Conservation (phyloP, 768 basidiomycete species). For the Cystofilobasidium macerans region DNA sequence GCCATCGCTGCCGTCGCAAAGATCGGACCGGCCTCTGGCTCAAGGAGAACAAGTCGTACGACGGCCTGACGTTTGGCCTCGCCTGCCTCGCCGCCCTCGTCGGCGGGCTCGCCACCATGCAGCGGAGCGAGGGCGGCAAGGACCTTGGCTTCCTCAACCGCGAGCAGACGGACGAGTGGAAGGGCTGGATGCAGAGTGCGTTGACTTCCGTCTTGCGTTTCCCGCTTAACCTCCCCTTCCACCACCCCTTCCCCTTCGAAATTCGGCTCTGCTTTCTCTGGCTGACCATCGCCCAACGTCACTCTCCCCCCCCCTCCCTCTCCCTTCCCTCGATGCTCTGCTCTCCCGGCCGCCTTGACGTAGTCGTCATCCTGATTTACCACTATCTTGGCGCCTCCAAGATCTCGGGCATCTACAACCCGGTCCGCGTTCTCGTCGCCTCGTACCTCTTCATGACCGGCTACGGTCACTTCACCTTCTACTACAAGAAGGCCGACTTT, state of each 20-base stretch:
- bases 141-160: constrained; percentile 81
- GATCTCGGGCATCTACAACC: constrained; percentile 85
- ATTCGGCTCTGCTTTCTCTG: too few species aligned
- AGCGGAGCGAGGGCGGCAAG: constrained; percentile 53
- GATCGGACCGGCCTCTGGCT: constrained; percentile 80
- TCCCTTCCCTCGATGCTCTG: not conserved
- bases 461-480: constrained; percentile 66
- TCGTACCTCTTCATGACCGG: constrained; percentile 88
- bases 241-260: too few species aligned
- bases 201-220: not conserved
- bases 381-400: constrained; percentile 85
- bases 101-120: constrained; percentile 53
- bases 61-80: constrained; percentile 52
- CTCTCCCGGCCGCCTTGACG: too few species aligned
- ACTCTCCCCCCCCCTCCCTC: not conserved
- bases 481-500: constrained; percentile 80
- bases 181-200: constrained; percentile 95
- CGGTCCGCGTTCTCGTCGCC: constrained; percentile 75
- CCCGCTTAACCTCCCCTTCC: too few species aligned
- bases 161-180: constrained; percentile 94
- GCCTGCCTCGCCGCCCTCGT: constrained; percentile 49
- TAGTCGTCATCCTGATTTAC: constrained; percentile 82
- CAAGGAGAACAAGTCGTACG: constrained; percentile 79
- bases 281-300: too few species aligned
- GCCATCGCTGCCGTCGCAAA: not conserved